Evolutionary conservation across 2,329 filamentous ascomycete species (phyloP).

Genomic region (Domatiomyces catenatus): DNA sequence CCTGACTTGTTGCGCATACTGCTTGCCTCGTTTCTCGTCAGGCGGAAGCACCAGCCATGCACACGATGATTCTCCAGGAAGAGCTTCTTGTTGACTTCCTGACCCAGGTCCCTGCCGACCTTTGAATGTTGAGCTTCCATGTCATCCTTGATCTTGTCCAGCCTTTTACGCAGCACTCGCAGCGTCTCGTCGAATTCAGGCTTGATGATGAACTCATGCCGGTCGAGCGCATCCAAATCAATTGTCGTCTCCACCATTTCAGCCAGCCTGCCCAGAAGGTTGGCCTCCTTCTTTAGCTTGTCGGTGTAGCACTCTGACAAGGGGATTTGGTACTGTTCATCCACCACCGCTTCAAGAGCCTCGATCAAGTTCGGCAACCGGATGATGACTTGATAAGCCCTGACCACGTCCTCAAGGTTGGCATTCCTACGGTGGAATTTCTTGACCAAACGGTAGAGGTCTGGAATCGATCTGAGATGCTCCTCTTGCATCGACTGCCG

Average conservation of each 20-base stretch:
- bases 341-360: conserved; percentile 85
- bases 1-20: conserved; percentile 82
- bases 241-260: conserved; percentile 99
- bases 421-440: conserved; percentile 86
- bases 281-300: conserved; percentile 61
- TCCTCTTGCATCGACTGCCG: conserved; percentile 95
- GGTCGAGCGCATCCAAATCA: conserved; percentile 84
- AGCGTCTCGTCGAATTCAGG: conserved; percentile 89
- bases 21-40: conserved; percentile 78
- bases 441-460: conserved; percentile 84
- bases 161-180: conserved; percentile 73
- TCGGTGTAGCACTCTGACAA: conserved; percentile 76
- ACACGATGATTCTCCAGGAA: conserved; percentile 93
- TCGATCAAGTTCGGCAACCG: conserved; percentile 78
- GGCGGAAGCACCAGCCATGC: conserved; percentile 89
- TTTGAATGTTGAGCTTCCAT: conserved; percentile 70
- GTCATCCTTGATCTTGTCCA: conserved; percentile 66
- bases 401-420: conserved; percentile 86
- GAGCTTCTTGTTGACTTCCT: conserved; percentile 95
- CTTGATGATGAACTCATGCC: conserved; percentile 98
- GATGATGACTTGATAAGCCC: conserved; percentile 87
- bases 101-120: conserved; percentile 65
- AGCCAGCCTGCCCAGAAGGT: conserved; percentile 69
- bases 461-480: conserved; percentile 80
- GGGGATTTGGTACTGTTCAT: conserved; percentile 77